Base-by-base conservation (phyloP, 2,329 filamentous ascomycete species). In the Cladobotryum mycophilum region DNA sequence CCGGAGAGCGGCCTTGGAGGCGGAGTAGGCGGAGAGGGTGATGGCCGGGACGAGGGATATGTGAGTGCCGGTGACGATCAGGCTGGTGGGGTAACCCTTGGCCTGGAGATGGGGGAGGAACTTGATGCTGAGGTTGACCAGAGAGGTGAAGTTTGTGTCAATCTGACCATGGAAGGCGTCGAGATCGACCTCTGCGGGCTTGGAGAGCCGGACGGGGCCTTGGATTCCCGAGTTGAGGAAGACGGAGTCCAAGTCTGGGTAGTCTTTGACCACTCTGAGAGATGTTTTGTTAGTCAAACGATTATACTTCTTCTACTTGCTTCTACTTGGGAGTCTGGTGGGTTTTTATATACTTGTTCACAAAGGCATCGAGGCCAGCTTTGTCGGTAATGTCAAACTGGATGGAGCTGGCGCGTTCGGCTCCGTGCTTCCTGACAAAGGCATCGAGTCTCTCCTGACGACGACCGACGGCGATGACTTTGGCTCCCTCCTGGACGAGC, bases 151-250 rank as follows among this genome's bases (percentile, higher is more conserved):
- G 48, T 61, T 61, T 35, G 50, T 53, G 37, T 53, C 43, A 25
- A 60, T 47, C 6, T 59, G 51, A 5, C 48, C 25, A 14, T 61
- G 56, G 22, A 65, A 64, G 3, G 54, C 54, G 1, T 41, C 61
- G 41, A 69, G 55, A n/a, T 61, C 55, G 42, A 66, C 57, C 36
- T 48, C 51, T 45, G 30, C 36, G 1, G 58, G 53, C 9, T 47
- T 25, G 37, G 47, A 41, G 8, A 59, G 15, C 55, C 58, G 17
- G 58, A 75, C 57, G 1, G 57, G 58, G 17, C 65, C 66, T 61
- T 84, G 79, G 36, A 77, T 66, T 25, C 79, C 80, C 0, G 80
- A 74, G 61, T 83, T 83, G 49, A 83, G 67, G 49, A 83, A 63
- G 30, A 84, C 61, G 55, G 71, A 74, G 63, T 82, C 79, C 25